These are phyloP conservation scores for Botrytis fabae DNA, from an alignment of 2,329 filamentous ascomycete genomes.

Conservation along the genomic window DNA sequence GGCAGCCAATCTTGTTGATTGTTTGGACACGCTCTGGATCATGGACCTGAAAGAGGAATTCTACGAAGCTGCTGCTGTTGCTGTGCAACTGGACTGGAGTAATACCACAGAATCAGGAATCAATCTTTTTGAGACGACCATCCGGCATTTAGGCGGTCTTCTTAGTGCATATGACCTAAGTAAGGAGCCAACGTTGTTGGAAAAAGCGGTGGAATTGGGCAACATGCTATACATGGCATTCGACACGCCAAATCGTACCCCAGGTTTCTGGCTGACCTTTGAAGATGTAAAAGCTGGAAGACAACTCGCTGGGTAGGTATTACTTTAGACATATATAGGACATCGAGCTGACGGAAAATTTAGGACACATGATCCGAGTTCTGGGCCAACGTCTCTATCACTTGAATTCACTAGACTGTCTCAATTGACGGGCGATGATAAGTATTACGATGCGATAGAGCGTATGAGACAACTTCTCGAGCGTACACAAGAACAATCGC, in stretches of 20 bases:
- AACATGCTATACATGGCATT: conserved; percentile 44
- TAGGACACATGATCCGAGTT: conserved; percentile 13
- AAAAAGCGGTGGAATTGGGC: conserved; percentile 38
- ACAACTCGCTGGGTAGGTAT: conserved; percentile 3
- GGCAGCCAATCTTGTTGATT: conserved; percentile 82
- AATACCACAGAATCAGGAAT: conserved; percentile 24
- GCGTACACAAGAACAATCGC: conserved; percentile 51
- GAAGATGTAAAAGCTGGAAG: conserved; percentile 17
- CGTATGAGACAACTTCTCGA: conserved; percentile 57
- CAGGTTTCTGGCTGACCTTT: conserved; percentile 21
- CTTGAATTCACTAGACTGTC: conserved; percentile 63
- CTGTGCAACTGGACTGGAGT: conserved; percentile 50
- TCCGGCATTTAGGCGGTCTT: conserved; percentile 43
- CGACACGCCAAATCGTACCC: conserved; percentile 39
- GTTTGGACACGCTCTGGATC: conserved; percentile 80
- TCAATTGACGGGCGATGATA: conserved; percentile 58
- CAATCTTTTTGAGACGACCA: conserved; percentile 45
- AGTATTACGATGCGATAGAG: conserved; percentile 60
- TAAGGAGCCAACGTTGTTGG: conserved; percentile 32
- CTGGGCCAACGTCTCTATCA: conserved; percentile 50
- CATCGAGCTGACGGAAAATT: conserved; percentile 1
- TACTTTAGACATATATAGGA: background rate
- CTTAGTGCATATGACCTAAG: conserved; percentile 42
- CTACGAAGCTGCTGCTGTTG: conserved; percentile 57
- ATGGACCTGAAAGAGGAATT: conserved; percentile 78